Evolutionary conservation across 805 yeast species (phyloP), one percentile per base, ranked within the genome.

Genomic region (Saccharomyces eubayanus): DNA sequence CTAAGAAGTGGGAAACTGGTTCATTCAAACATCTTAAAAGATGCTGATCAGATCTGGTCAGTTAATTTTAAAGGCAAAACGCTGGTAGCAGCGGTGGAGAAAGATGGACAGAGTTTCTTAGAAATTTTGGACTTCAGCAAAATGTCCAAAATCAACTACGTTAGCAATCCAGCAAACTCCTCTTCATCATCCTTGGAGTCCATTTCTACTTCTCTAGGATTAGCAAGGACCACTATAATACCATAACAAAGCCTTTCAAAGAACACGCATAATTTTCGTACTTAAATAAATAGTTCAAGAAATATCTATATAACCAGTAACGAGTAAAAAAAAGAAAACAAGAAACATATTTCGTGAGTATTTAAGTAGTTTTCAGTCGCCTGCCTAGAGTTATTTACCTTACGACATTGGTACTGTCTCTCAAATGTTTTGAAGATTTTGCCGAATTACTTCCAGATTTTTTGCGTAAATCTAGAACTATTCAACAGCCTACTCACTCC

Each of bases 41-140:
- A 86, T 65, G 84, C 88, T 14, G 95, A 94, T 9, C 85, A 88
- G 41, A 89, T 92, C 36, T 94, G 99, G 99, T 96, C 94, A 60
- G 97, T 92, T 2, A 80, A 86, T 62, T 89, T 90, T 63, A 95
- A 89, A 64, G 81, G 83, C 59, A 80, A 86, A 55, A 77, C 90
- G 51, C 87, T 97, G 65, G 88, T 92, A 41, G 92, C 96, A 21
- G 98, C 99, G 0, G 94, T 91, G 9, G 95, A 89, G 67, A 77
- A 82, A 53, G 82, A 78, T 43, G 80, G 80, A 9, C 78, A 77
- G 57, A 89, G 97, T 2, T 85, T 75, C 65, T 83, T 94, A 55
- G 97, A 91, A 68, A 84, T 94, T 29, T 72, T 90, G 49, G 96
- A 90, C 66, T 92, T 89, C 71, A 85, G 87, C 9, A 36, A 36